Conservation (phyloP, 2,329 filamentous ascomycete genomes). For the Scleromitrula shiraiana region DNA sequence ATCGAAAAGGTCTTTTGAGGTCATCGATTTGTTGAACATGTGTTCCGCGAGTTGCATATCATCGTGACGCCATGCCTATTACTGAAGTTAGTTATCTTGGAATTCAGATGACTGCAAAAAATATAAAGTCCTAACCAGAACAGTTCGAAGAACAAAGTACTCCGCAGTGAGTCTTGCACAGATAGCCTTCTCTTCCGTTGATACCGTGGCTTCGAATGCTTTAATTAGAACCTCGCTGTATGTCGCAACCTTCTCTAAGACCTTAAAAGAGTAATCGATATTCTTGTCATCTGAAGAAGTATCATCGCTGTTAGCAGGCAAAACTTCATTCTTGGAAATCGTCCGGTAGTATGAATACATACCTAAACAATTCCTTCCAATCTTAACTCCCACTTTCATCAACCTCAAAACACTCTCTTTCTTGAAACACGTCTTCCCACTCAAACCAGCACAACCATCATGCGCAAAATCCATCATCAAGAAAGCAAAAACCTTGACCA, state of each 20-base stretch:
- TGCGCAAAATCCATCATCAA: slow-evolving; percentile 55
- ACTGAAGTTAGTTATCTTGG: neutral
- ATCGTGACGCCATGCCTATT: slow-evolving; percentile 65
- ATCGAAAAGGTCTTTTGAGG: slow-evolving; percentile 35
- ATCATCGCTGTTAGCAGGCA: neutral
- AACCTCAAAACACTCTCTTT: slow-evolving; percentile 44
- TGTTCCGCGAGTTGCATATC: slow-evolving; percentile 71
- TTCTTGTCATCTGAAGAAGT: slow-evolving; percentile 35
- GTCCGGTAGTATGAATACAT: too few species aligned
- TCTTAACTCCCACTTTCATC: slow-evolving; percentile 60
- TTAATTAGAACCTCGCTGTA: slow-evolving; percentile 39
- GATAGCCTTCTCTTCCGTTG: slow-evolving; percentile 22
- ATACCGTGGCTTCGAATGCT: slow-evolving; percentile 23
- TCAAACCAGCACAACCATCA: slow-evolving; percentile 8
- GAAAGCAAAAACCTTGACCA: slow-evolving; percentile 52
- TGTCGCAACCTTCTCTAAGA: slow-evolving; percentile 56
- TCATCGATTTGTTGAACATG: slow-evolving; percentile 56
- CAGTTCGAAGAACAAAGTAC: slow-evolving; percentile 31
- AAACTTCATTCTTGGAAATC: too few species aligned
- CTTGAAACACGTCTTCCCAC: slow-evolving; percentile 20
- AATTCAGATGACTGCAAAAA: neutral
- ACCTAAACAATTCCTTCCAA: slow-evolving; percentile 56
- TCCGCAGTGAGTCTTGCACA: slow-evolving; percentile 26
- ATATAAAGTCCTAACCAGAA: slow-evolving; percentile 54
- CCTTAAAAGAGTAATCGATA: slow-evolving; percentile 47